Evolutionary conservation across 2,329 filamentous ascomycete genomes (phyloP).

Genomic region (Mycogone perniciosa): DNA sequence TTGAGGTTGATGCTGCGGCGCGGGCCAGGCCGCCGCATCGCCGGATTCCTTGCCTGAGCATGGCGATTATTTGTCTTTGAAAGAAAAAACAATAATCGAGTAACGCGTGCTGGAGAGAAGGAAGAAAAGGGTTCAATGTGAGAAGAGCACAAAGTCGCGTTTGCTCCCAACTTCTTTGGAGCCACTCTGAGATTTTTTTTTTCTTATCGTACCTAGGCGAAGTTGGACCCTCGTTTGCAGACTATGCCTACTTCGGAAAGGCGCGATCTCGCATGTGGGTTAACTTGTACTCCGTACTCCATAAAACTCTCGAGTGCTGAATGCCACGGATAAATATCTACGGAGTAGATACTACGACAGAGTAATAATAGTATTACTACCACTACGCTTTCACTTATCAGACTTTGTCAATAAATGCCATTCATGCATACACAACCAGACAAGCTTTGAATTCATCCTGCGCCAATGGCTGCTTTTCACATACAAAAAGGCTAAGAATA

Average conservation of each 20-base stretch:
- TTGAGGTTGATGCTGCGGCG: conserved; percentile 23
- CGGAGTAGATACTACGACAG: too few relatives aligned
- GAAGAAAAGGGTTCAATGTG: background rate
- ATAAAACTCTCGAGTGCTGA: too few relatives aligned
- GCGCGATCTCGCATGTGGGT: too few relatives aligned
- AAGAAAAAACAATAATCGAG: background rate
- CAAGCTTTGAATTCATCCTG: too few relatives aligned
- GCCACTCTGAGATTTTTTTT: background rate
- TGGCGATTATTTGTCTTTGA: conserved; percentile 10
- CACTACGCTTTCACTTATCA: too few relatives aligned
- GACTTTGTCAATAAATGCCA: too few relatives aligned
- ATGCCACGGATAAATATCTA: too few relatives aligned
- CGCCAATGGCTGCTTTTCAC: too few relatives aligned
- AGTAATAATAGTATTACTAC: too few relatives aligned
- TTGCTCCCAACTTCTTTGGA: background rate
- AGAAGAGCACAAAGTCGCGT: background rate
- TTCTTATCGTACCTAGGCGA: background rate
- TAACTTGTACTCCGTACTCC: too few relatives aligned
- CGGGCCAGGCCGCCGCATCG: conserved; percentile 34
- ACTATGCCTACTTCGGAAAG: background rate
- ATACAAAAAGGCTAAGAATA: too few relatives aligned
- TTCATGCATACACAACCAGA: too few relatives aligned
- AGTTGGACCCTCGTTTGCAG: background rate
- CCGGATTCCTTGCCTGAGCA: conserved; percentile 34
- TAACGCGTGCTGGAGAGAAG: background rate